Evolutionary conservation across 805 yeast genomes (phyloP), one percentile per base, ranked within the genome.

Genomic region (Millerago galiae): DNA sequence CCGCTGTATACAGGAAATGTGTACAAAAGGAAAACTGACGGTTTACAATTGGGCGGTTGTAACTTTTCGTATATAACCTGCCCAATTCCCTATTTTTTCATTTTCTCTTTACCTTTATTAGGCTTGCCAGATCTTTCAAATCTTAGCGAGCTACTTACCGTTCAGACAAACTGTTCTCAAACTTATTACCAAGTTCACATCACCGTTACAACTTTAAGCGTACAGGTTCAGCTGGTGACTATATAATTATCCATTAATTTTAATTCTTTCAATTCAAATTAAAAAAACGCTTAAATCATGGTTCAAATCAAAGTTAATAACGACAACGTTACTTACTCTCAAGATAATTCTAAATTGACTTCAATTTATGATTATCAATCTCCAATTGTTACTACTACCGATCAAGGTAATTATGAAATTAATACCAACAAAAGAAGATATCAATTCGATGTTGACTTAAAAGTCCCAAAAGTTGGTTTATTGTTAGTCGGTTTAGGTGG

Each of bases 401-500:
- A 45, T 16, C 47, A 48, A 5, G 65, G 65, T 18, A 69, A 65
- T 34, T 86, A 83, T 30, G 61, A 70, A 41, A 95, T 90, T 40
- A 78, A 81, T 16, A 95, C 95, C 17, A 75, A 81, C 42, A 59
- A 74, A 43, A 74, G 74, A 50, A 83, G 87, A 51, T 87, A 87
- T 59, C 82, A 88, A 60, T 91, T 90, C 74, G 86, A 87, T 65
- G 81, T 86, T 40, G 95, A 88, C 54, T 73, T 86, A 60, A 74
- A 72, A 44, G 78, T 81, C 35, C 95, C 96, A 54, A 88, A 83
- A 65, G 75, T 88, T 38, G 98, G 98, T 55, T 71, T 90, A 49
- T 66, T 90, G 79, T 73, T 91, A 49, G 97, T 90, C 29, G 98
- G 98, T 54, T 73, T 90, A 52, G 97, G 97, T 55, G 98, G 98